Evolutionary conservation across 1,284 basidiomycete species (phyloP).

Genomic region (Ceratobasidium sp.): DNA sequence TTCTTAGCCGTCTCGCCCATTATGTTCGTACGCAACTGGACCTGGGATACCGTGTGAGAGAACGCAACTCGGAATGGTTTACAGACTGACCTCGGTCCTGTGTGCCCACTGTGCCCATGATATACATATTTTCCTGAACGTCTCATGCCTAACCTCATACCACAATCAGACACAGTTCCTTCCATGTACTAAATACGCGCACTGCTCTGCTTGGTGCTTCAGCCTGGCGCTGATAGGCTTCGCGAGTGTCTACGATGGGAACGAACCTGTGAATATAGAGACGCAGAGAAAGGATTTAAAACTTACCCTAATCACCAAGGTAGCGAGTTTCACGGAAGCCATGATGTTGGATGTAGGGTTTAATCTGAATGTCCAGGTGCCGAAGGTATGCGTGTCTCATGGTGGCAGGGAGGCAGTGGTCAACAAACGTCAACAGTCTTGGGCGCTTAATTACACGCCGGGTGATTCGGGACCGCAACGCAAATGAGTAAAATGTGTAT

Average conservation of each 20-base stretch:
- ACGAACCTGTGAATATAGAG: conserved; percentile 1
- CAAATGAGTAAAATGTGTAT: not conserved
- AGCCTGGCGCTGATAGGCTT: conserved; percentile 84
- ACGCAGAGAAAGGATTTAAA: conserved; percentile 12
- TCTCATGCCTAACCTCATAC: conserved; percentile 71
- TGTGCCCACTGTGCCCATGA: conserved; percentile 86
- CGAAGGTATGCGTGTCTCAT: conserved; percentile 21
- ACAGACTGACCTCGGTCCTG: conserved; percentile 68
- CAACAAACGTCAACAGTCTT: not conserved
- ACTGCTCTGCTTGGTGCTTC: conserved; percentile 85
- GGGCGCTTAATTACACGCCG: not conserved
- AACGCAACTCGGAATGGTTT: not conserved
- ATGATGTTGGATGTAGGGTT: conserved; percentile 56
- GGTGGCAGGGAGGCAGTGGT: not conserved
- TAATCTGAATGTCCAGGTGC: not conserved
- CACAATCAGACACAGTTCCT: not conserved
- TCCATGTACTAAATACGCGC: conserved; percentile 52
- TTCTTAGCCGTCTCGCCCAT: conserved; percentile 83
- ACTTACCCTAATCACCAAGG: conserved; percentile 75
- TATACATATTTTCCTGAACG: conserved; percentile 82
- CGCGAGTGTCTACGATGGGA: conserved; percentile 74
- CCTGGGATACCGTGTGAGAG: conserved; percentile 48
- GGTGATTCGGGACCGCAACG: not conserved
- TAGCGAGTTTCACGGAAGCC: conserved; percentile 78
- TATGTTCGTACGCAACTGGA: conserved; percentile 81